Conservation (phyloP, 495 filamentous ascomycete species). For the Penicillium fimorum region DNA sequence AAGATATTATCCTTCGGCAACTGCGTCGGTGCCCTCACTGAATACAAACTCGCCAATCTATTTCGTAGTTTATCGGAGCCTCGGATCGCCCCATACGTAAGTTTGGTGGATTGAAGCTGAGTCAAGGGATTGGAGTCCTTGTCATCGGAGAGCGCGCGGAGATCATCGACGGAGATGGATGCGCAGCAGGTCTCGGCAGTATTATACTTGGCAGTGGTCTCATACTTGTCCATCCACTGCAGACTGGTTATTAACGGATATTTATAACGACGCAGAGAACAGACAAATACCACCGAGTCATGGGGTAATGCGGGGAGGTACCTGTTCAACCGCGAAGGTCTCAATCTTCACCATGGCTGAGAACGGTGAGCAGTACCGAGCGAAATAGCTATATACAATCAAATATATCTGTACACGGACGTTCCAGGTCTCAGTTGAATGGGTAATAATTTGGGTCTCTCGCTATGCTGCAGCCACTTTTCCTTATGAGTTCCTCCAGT, state of each 20-base stretch:
- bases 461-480: background rate
- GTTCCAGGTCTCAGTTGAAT: background rate
- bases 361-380: background rate
- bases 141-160: constrained; percentile 57
- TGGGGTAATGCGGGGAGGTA: constrained; percentile 36
- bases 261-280: background rate
- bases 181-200: constrained; percentile 85
- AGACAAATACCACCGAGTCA: constrained; percentile 1
- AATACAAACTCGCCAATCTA: constrained; percentile 67
- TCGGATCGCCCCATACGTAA: constrained; percentile 70
- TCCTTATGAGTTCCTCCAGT: background rate
- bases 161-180: constrained; percentile 74
- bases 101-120: constrained; percentile 44
- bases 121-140: constrained; percentile 43
- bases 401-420: background rate
- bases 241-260: constrained; percentile 6
- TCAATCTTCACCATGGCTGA: constrained; percentile 63
- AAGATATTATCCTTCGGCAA: constrained; percentile 66
- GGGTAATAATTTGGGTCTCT: background rate
- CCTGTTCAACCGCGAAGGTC: constrained; percentile 76
- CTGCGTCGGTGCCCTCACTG: constrained; percentile 47
- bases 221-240: constrained; percentile 89
- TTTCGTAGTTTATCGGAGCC: constrained; percentile 62
- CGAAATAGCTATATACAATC: background rate
- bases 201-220: constrained; percentile 72